Conservation (phyloP, 148 eudicot genomes). For the Rhododendron vialii region DNA sequence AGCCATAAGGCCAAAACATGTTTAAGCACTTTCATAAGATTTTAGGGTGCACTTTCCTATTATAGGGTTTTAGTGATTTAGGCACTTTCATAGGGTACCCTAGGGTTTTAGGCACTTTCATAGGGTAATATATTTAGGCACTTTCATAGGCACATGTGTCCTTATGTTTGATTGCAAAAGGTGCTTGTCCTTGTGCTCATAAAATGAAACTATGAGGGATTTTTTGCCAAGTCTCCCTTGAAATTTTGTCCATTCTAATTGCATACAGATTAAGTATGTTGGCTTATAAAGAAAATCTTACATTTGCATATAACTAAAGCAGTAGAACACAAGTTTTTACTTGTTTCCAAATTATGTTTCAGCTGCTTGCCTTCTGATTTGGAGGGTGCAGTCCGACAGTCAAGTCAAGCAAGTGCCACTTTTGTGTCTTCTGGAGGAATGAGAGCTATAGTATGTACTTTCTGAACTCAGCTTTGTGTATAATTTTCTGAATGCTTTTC, state of each 20-base stretch:
- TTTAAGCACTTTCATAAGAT: too few relatives aligned
- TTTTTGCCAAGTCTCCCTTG: too few relatives aligned
- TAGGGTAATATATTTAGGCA: too few relatives aligned
- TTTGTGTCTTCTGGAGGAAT: slow-evolving; percentile 84
- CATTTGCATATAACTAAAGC: not conserved
- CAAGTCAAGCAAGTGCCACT: slow-evolving; percentile 73
- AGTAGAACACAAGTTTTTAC: not conserved
- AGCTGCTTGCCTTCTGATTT: slow-evolving; percentile 92
- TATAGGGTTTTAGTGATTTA: too few relatives aligned
- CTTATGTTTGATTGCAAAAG: too few relatives aligned
- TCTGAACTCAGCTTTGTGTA: not conserved
- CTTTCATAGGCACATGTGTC: too few relatives aligned
- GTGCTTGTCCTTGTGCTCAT: too few relatives aligned
- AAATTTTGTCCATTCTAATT: not conserved
- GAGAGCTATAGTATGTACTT: slow-evolving; percentile 85
- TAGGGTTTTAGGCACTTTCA: too few relatives aligned
- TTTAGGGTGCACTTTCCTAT: too few relatives aligned
- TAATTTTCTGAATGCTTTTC: not conserved
- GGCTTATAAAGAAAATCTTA: not conserved
- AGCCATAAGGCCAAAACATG: too few relatives aligned
- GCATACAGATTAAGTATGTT: not conserved
- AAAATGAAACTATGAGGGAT: too few relatives aligned
- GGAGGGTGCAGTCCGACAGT: slow-evolving; percentile 97
- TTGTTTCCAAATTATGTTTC: slow-evolving; percentile 21
- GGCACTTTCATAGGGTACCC: too few relatives aligned